Evolutionary conservation across 108 stramenopile species (phyloP), one percentile per base, ranked within the genome.

Genomic region (Aureococcus anophagefferens): DNA sequence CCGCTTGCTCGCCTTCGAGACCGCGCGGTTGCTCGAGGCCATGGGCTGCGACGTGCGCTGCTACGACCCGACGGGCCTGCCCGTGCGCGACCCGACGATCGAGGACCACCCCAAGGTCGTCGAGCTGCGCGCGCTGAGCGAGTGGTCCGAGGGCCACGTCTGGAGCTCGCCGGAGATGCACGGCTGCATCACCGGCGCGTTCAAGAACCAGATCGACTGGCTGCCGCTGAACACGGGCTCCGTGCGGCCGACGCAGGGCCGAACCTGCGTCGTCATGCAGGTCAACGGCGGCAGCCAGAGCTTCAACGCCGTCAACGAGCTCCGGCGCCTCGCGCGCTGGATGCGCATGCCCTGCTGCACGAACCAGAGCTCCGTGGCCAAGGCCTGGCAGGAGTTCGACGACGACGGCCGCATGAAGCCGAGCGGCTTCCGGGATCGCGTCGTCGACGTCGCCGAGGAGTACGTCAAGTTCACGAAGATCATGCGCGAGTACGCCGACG

Each of bases 151-250:
- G 62, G 87, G 87, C 44, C 83, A 84, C 68, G 72, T 84, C 66
- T 84, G 84, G 83, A 73, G 80, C 28, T 75, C 73, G 67, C 87
- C 87, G 17, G 87, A 88, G 74, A 81, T 85, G 82, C 87, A 88
- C 81, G 87, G 87, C n/a, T 81, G 77, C 25, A 73, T 86, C 36
- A 88, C 84, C 15, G 85, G 82, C 35, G 69, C 67, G 9, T 88
- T 88, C 67, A 85, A 88, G 72, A 88, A 86, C 72, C 87, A 86
- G 69, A 88, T 88, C 69, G 87, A 88, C 77, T 88, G 87, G 87
- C 82, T 88, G 32, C 87, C 87, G 29, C 79, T 88, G 30, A 85
- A 84, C 64, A 82, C 81, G 25, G 87, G 87, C 68, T 79, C 80
- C 0, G 79, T 88, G 17, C 79, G 87, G 30, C 83, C 85, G 13